phyloP scores from a whole-genome alignment of 2,329 filamentous ascomycete genomes.

The Trichocomaceae sp. region DNA sequence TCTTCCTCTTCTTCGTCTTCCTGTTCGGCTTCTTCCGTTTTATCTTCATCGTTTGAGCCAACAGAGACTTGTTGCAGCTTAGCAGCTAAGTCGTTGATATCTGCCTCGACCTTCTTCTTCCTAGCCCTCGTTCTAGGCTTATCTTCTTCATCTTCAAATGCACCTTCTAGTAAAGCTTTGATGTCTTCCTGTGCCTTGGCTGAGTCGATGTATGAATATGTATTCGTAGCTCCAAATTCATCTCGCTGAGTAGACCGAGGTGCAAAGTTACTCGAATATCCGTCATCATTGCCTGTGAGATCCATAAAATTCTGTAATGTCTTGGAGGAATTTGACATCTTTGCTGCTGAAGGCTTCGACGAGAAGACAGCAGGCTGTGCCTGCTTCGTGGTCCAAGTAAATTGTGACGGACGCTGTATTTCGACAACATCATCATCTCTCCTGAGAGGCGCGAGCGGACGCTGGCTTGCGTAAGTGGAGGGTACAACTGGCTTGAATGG shows the following conservation, averaged over 20 bases:
- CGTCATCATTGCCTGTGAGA: conserved; percentile 30
- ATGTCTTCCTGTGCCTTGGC: conserved; percentile 48
- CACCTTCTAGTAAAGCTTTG: conserved; percentile 46
- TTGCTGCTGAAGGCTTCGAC: conserved; percentile 39
- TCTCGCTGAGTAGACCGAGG: conserved; percentile 35
- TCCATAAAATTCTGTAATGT: conserved; percentile 45
- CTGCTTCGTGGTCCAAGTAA: conserved; percentile 43
- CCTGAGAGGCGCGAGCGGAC: conserved; percentile 18
- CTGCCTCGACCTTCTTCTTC: conserved; percentile 32
- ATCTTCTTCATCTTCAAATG: conserved; percentile 44
- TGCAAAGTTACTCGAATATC: neutral
- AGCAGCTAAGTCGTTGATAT: conserved; percentile 38
- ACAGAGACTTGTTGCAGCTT: conserved; percentile 40
- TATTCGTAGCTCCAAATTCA: conserved; percentile 49
- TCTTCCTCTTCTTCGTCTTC: conserved; percentile 39
- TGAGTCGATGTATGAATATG: conserved; percentile 45
- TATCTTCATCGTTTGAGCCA: conserved; percentile 21
- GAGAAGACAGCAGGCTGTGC: conserved; percentile 49
- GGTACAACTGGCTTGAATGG: conserved; percentile 35
- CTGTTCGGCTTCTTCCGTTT: conserved; percentile 33
- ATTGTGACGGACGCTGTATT: conserved; percentile 46
- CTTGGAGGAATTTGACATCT: conserved; percentile 36
- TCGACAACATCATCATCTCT: conserved; percentile 31
- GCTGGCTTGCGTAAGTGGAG: conserved; percentile 30
- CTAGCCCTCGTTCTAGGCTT: conserved; percentile 32